These are phyloP conservation scores for Fusarium abutilonis DNA, from an alignment of 2,329 filamentous ascomycete genomes.

Conservation along the genomic window DNA sequence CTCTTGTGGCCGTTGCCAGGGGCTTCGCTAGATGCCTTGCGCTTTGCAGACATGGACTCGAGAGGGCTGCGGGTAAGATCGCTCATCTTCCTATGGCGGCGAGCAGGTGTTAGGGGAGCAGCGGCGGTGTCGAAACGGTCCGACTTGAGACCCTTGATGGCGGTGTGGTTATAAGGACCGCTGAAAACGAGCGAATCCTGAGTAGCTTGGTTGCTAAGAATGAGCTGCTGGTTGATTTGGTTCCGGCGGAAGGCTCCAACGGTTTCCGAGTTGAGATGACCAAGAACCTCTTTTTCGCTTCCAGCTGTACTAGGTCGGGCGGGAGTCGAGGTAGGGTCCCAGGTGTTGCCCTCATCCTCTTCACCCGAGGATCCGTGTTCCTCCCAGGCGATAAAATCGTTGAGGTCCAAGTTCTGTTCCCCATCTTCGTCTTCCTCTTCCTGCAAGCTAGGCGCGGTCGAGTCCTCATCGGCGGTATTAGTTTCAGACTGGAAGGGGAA, in stretches of 20 bases:
- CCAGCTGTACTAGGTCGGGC: slow-evolving; percentile 59
- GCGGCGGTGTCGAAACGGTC: slow-evolving; percentile 73
- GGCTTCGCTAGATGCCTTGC: slow-evolving; percentile 62
- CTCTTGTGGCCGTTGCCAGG: slow-evolving; percentile 60
- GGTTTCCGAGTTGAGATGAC: slow-evolving; percentile 72
- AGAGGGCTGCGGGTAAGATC: slow-evolving; percentile 62
- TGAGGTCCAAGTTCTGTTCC: slow-evolving; percentile 71
- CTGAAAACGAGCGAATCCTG: slow-evolving; percentile 71
- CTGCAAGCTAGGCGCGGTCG: slow-evolving; percentile 47
- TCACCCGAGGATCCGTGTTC: slow-evolving; percentile 69
- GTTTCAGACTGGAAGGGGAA: slow-evolving; percentile 74
- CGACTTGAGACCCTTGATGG: slow-evolving; percentile 70
- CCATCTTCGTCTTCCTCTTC: slow-evolving; percentile 72
- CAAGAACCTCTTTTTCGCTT: slow-evolving; percentile 59
- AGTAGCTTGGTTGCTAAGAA: slow-evolving; percentile 68
- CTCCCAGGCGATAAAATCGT: slow-evolving; percentile 78
- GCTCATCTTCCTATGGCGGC: slow-evolving; percentile 64
- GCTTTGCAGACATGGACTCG: slow-evolving; percentile 60
- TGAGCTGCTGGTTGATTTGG: slow-evolving; percentile 70
- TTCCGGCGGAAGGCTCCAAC: slow-evolving; percentile 82
- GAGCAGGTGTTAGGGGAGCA: slow-evolving; percentile 73
- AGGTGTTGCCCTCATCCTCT: slow-evolving; percentile 62
- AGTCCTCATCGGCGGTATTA: slow-evolving; percentile 62
- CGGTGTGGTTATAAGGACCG: slow-evolving; percentile 67
- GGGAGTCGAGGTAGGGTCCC: slow-evolving; percentile 61